Percentiles rank a stretch among this genome's conserved stretches.
Evolutionary conservation across 2,329 filamentous ascomycete genomes (phyloP).

Genomic region (Paracorniculantispora psalliotae): DNA sequence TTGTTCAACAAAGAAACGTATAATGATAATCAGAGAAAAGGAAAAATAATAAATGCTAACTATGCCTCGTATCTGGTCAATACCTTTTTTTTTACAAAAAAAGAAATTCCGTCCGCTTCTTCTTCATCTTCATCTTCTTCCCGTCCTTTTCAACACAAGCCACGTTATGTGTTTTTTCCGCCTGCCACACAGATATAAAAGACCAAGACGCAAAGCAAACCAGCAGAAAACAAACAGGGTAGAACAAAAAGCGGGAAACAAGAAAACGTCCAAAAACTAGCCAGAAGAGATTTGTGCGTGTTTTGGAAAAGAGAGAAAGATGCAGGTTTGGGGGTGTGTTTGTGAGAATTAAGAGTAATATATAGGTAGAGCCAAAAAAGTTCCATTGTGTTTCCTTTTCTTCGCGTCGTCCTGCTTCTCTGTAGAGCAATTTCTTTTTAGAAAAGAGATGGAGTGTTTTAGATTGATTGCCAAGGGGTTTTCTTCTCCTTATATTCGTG

Average conservation of each 20-base stretch:
- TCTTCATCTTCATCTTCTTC: neutral
- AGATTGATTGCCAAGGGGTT: neutral
- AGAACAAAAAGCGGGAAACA: neutral
- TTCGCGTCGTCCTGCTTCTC: neutral
- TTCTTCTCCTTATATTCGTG: neutral
- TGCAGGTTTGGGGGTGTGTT: neutral
- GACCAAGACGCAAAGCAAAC: neutral
- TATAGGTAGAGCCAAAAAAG: conserved; percentile 8
- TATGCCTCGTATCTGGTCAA: conserved; percentile 8
- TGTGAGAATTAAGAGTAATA: conserved; percentile 10
- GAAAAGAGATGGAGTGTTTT: neutral
- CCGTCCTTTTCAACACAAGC: neutral
- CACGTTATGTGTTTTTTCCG: neutral
- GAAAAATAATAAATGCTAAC: conserved; percentile 1
- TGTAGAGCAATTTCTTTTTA: neutral
- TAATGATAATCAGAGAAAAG: neutral
- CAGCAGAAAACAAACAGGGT: neutral
- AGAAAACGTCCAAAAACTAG: neutral
- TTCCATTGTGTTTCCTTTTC: neutral
- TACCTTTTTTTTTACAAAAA: neutral
- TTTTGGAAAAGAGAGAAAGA: neutral
- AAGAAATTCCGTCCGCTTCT: no score
- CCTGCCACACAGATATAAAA: neutral
- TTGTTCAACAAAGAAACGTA: neutral
- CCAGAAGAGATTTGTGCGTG: neutral